These are phyloP conservation scores for Daldinia decipiens DNA, from an alignment of 495 filamentous ascomycete genomes.

Conservation along the genomic window DNA sequence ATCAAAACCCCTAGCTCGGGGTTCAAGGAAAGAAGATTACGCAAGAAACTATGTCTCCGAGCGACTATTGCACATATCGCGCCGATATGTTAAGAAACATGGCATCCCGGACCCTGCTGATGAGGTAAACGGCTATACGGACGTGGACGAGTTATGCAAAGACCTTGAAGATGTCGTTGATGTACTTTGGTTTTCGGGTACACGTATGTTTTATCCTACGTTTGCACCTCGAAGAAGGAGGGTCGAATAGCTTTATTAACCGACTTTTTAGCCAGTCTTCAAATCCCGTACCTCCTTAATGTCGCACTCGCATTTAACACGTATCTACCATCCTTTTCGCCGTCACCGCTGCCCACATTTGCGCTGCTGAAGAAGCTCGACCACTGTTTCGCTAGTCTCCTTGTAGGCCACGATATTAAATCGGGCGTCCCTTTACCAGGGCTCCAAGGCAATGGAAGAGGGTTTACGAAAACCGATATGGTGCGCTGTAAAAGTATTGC, in stretches of 20 bases:
- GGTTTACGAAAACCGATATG: slow-evolving; percentile 77
- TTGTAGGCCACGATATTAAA: slow-evolving; percentile 72
- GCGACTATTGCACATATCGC: slow-evolving; percentile 69
- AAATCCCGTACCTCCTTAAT: slow-evolving; percentile 82
- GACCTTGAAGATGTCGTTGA: slow-evolving; percentile 78
- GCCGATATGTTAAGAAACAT: slow-evolving; percentile 79
- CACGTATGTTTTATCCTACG: slow-evolving; percentile 66
- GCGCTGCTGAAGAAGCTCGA: slow-evolving; percentile 79
- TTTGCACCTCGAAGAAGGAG: not conserved
- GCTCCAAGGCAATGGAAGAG: slow-evolving; percentile 58
- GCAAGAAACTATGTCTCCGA: slow-evolving; percentile 75
- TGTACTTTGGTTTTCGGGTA: slow-evolving; percentile 83
- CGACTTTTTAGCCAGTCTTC: slow-evolving; percentile 71
- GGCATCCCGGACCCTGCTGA: slow-evolving; percentile 63
- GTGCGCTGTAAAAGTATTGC: slow-evolving; percentile 82
- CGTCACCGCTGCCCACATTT: slow-evolving; percentile 72
- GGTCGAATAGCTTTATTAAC: not conserved
- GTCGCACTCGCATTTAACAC: slow-evolving; percentile 74
- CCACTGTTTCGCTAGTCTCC: slow-evolving; percentile 74
- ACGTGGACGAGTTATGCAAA: slow-evolving; percentile 71
- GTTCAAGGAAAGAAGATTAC: slow-evolving; percentile 79
- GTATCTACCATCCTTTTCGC: slow-evolving; percentile 73
- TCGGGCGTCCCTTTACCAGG: slow-evolving; percentile 73
- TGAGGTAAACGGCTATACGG: slow-evolving; percentile 72
- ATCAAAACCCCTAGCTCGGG: slow-evolving; percentile 69